phyloP scores from a whole-genome alignment of 2,329 filamentous ascomycete genomes.

The Fusarium foetens region DNA sequence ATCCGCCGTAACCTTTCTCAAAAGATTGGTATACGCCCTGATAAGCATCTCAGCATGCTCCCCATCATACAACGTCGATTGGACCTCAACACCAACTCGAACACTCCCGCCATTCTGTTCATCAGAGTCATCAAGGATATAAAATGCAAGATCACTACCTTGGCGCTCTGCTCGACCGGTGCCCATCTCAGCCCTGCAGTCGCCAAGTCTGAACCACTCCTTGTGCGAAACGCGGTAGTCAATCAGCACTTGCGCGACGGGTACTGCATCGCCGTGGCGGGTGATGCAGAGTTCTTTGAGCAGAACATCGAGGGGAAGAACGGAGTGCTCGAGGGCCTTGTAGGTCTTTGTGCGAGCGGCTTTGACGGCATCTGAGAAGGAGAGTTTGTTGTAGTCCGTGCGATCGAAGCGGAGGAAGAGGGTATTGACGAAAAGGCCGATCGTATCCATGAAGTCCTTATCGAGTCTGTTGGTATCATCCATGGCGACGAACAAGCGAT shows the following conservation, averaged over 20 bases:
- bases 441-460: background rate
- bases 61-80: background rate
- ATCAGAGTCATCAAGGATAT: background rate
- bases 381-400: background rate
- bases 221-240: constrained; percentile 8
- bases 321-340: background rate
- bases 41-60: constrained; percentile 6
- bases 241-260: background rate
- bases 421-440: constrained; percentile 17
- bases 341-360: background rate
- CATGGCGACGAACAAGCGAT: constrained; percentile 7
- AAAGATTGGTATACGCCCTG: background rate
- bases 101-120: background rate
- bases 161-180: background rate
- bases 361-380: background rate
- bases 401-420: constrained; percentile 7
- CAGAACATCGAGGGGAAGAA: background rate
- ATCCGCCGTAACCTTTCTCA: background rate
- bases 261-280: background rate
- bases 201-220: constrained; percentile 7
- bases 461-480: constrained; percentile 7
- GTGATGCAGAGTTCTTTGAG: constrained; percentile 7
- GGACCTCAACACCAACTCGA: background rate
- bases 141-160: background rate
- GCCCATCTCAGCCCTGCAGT: constrained; percentile 3